Evolutionary conservation across 805 yeast species (phyloP), one percentile per base, ranked within the genome.

Genomic region (Candida railenensis): DNA sequence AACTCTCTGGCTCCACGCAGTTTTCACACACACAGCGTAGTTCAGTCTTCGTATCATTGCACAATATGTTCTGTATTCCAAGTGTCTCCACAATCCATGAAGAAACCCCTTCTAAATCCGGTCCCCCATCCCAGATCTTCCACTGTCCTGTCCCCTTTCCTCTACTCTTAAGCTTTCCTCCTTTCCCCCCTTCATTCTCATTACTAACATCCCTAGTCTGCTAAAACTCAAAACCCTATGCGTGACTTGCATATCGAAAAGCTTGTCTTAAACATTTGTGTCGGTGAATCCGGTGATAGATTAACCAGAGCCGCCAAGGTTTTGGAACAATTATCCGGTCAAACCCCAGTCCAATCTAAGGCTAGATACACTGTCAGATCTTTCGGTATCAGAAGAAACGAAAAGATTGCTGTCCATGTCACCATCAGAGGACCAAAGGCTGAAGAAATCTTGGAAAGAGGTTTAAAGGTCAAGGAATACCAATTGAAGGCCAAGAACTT

Each of bases 201-300:
- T 4, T 52, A 56, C 58, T 53, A 54, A 51, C 56, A 34, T 20
- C 5, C 16, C 48, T 56, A 63, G 67, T 61, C 69, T 59, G 62
- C 66, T 53, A 64, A 67, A 59, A 56, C 88, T 69, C 89, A 84
- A 77, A 94, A 94, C 82, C 83, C 88, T 80, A 92, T 94, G 98
- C 94, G 96, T 81, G 98, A 94, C 69, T 83, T 94, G 80, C 91
- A 87, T 83, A 92, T 94, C 82, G 98, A 94, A 82, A 94, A 94
- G 82, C 87, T 94, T 79, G 97, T 94, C 79, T 88, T 94, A 79
- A 94, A 94, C 94, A 94, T 94, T 81, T 91, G 96, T 80, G 99
- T 94, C 78, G 99, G 99, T 83, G 99, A 94, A 82, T 91, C 97
- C 78, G 99, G 99, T 85, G 99, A 94, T 80, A 88, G 98, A 87